Evolutionary conservation across 345 rosid species (phyloP), one percentile per base, ranked within the genome.

Genomic region (Sonneratia caseolaris): DNA sequence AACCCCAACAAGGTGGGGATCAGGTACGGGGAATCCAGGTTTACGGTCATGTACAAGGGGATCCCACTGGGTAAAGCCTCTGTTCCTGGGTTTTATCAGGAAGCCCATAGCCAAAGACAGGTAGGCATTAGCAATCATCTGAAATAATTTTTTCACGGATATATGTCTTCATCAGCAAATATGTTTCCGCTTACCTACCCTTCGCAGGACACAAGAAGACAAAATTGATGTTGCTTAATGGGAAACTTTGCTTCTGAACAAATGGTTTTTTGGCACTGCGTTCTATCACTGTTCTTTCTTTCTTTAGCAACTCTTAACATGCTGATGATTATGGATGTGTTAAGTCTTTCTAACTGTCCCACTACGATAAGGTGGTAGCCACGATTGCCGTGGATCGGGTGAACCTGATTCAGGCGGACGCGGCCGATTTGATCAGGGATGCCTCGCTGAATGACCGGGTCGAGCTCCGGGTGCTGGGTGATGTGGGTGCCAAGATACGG

Each of bases 1-100:
- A 93, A 91, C 81, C 98, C 98, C 0, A 94, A 94, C 79, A 94
- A 90, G 72, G 98, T 94, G 4, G 98, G 98, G 75, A 94, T 94
- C 87, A 88, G 88, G 85, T 94, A 91, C 79, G 91, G 91, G 5
- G 94, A 95, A 88, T 95, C 99, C 16, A 85, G 84, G 70, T 95
- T 95, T 79, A 95, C 97, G 6, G 97, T 95, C 21, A 88, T 92
- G 99, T 95, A 95, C 88, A 81, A 81, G 49, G 97, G 97, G 76
- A 83, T 95, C 18, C 99, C 99, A 0, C 68, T 95, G 62, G 99
- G 99, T 37, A 86, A 85, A 75, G 99, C 97, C 51, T 80, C 90
- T 36, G 90, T 95, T 27, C 88, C 99, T 8, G 98, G 98, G 19
- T 92, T 95, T 79, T 92, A 81, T 78, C 98, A 95, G 80, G 94